These are phyloP conservation scores for Eremothecium gossypii DNA, from an alignment of 1,139 yeast species.

Conservation along the genomic window DNA sequence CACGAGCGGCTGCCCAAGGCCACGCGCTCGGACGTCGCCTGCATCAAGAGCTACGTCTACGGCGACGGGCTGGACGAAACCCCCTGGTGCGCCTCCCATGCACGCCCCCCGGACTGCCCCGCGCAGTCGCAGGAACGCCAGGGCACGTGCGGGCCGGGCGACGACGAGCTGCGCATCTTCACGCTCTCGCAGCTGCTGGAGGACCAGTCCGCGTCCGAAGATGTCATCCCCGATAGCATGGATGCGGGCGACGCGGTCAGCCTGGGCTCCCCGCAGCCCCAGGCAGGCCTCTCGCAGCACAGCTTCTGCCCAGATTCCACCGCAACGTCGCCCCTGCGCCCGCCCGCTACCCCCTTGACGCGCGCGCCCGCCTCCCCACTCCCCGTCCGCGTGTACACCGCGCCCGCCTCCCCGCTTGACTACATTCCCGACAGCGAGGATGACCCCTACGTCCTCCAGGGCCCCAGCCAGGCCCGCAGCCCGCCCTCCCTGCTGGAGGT, in stretches of 20 bases:
- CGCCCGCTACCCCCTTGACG: too few relatives aligned
- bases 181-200: conserved; percentile 7
- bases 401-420: too few relatives aligned
- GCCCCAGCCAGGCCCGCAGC: too few relatives aligned
- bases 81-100: conserved; percentile 26
- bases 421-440: too few relatives aligned
- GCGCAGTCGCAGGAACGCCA: conserved; percentile 2
- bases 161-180: background rate
- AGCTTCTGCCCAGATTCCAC: conserved; percentile 24
- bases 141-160: background rate
- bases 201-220: background rate
- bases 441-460: too few relatives aligned
- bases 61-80: conserved; percentile 13
- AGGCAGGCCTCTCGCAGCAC: conserved; percentile 22
- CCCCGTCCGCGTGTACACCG: too few relatives aligned
- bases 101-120: conserved; percentile 12
- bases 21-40: conserved; percentile 15
- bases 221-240: background rate
- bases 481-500: too few relatives aligned
- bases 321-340: conserved; percentile 23
- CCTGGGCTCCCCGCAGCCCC: conserved; percentile 5
- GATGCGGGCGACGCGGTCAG: background rate
- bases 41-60: conserved; percentile 19
- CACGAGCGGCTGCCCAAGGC: conserved; percentile 18
- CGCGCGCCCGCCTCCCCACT: too few relatives aligned